These are phyloP conservation scores for Babjeviella inositovora DNA, from an alignment of 805 yeast genomes.

Conservation along the genomic window DNA sequence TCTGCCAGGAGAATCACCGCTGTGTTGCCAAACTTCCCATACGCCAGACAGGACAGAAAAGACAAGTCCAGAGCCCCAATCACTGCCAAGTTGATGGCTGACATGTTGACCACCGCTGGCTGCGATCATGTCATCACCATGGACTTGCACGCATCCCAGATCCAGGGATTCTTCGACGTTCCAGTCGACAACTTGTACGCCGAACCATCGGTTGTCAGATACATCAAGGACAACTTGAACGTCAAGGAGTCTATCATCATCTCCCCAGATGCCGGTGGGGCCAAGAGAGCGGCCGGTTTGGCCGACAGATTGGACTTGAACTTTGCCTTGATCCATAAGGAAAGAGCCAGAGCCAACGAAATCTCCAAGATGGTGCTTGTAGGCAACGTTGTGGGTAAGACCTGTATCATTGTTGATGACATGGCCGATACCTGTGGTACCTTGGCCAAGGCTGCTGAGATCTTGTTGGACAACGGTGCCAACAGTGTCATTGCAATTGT, in stretches of 20 bases:
- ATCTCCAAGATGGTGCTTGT: constrained; percentile 75
- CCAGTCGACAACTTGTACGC: constrained; percentile 80
- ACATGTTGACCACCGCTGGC: constrained; percentile 70
- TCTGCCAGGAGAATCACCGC: constrained; percentile 75
- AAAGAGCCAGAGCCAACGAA: constrained; percentile 71
- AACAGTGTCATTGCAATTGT: constrained; percentile 66
- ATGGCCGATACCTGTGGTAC: constrained; percentile 91
- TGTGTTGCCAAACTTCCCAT: constrained; percentile 70
- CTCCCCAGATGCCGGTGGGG: constrained; percentile 87
- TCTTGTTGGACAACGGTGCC: constrained; percentile 52
- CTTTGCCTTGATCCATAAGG: constrained; percentile 76
- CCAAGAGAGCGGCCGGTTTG: constrained; percentile 74
- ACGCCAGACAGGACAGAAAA: constrained; percentile 81
- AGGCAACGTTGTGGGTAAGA: constrained; percentile 66
- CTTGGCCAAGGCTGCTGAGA: constrained; percentile 68
- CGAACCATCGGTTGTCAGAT: constrained; percentile 67
- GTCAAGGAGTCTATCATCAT: constrained; percentile 53
- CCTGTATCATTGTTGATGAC: constrained; percentile 70
- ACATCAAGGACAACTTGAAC: constrained; percentile 47
- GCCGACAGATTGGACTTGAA: constrained; percentile 69
- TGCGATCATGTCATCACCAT: constrained; percentile 77
- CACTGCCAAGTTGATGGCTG: constrained; percentile 75
- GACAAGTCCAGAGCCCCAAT: constrained; percentile 79
- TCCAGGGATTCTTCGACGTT: constrained; percentile 71
- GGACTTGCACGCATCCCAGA: constrained; percentile 83